Base-by-base conservation (phyloP, 169 alveolate species). In the Plasmodium gaboni region DNA sequence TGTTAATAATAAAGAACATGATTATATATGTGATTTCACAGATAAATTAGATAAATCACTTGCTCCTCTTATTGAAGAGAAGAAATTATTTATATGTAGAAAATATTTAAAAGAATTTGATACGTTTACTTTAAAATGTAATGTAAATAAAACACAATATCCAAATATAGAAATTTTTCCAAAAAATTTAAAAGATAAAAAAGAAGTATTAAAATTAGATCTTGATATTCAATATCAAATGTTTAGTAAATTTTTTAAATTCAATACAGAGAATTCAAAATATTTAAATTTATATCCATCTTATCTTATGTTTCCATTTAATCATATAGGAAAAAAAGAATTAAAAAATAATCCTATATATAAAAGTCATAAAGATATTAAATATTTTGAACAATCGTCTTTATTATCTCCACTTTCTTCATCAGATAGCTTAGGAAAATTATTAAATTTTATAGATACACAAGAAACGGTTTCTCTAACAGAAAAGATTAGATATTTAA, bases 31-130 rank as follows among this genome's bases (percentile, higher is more conserved):
- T 53, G 85, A 83, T 26, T 83, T 83, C 53, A 59, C 67, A 19
- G 73, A 83, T 1, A 22, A 32, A 26, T 38, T 69, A 24, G 91
- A 83, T 46, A 68, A 48, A 70, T 2, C 46, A 0, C 4, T 5
- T 26, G 9, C 51, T 15, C 6, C 12, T 2, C 12, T 6, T 12
- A 76, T 15, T 9, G 1, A 12, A 1, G 70, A 28, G 10, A 78
- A 64, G 7, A 83, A 83, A 32, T 28, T 83, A 2, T 26, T 83
- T 42, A 67, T 83, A 13, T 83, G 91, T 15, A 83, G 85, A 48
- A 83, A 83, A 48, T 46, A 22, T 19, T 22, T 83, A 69, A 83
- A 70, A 24, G 91, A 83, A 42, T 83, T 83, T 69, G 91, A 83
- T 69, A 57, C 38, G 12, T 38, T 83, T 8, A 50, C 13, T 7